Evolutionary conservation across 176 grass and related monocot species (phyloP).

Genomic region (Elaeis guineensis): DNA sequence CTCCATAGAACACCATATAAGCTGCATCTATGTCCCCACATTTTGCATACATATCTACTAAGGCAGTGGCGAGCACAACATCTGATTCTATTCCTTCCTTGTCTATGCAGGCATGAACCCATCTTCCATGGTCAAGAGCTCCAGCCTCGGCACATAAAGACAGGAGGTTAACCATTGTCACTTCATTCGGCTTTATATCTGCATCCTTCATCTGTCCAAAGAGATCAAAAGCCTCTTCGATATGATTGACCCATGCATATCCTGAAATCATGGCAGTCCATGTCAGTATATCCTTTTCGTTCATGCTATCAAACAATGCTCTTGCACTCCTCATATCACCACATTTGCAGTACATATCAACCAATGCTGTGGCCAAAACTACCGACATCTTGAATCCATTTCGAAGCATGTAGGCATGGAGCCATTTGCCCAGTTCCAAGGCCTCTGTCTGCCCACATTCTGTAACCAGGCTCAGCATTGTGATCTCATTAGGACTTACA

Average conservation of each 20-base stretch:
- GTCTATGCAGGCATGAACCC: constrained; percentile 15
- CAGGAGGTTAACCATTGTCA: constrained; percentile 15
- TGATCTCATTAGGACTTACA: constrained; percentile 16
- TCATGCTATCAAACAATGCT: constrained; percentile 8
- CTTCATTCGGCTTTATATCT: constrained; percentile 9
- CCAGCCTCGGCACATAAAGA: constrained; percentile 1
- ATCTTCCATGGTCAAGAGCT: constrained; percentile 11
- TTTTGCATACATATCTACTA: constrained; percentile 23
- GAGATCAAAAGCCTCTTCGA: constrained; percentile 12
- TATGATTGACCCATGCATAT: constrained; percentile 2
- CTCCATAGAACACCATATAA: not conserved
- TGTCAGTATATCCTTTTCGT: not conserved
- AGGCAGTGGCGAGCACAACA: constrained; percentile 12
- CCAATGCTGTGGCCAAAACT: constrained; percentile 11
- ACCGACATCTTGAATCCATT: constrained; percentile 7
- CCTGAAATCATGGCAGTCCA: constrained; percentile 19
- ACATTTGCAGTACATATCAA: constrained; percentile 21
- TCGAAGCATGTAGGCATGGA: constrained; percentile 15
- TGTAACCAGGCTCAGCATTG: constrained; percentile 12
- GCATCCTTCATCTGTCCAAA: constrained; percentile 10
- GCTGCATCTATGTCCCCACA: constrained; percentile 10
- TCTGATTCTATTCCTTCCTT: constrained; percentile 9
- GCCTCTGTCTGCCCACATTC: not conserved
- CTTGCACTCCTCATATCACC: constrained; percentile 11
- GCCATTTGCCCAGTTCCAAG: constrained; percentile 14